Conservation (phyloP, 2,329 filamentous ascomycete genomes). For the Aspergillus caelatus region DNA sequence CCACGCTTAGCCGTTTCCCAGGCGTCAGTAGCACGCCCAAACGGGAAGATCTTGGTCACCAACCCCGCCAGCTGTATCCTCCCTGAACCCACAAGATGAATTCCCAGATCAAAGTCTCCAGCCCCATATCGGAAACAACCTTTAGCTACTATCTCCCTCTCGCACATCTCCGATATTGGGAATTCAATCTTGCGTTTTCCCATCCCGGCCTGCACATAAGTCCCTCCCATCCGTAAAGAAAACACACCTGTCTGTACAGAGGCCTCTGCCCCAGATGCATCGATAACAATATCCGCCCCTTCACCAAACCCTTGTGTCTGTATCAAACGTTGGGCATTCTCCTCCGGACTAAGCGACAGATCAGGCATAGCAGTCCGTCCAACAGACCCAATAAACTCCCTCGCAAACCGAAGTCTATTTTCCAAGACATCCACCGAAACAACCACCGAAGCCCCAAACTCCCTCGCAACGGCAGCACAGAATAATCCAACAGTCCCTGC, state of each 20-base stretch:
- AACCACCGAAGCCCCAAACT: constrained; percentile 62
- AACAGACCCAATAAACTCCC: constrained; percentile 15
- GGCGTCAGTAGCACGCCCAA: background rate
- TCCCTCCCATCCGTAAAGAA: constrained; percentile 33
- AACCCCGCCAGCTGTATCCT: constrained; percentile 27
- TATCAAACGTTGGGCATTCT: constrained; percentile 34
- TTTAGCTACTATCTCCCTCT: constrained; percentile 40
- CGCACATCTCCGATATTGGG: constrained; percentile 38
- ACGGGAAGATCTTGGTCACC: background rate
- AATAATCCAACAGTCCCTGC: constrained; percentile 66
- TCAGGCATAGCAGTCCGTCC: constrained; percentile 17
- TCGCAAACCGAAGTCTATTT: constrained; percentile 61
- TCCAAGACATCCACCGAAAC: constrained; percentile 64
- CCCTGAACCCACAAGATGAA: constrained; percentile 38
- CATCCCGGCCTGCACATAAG: constrained; percentile 41
- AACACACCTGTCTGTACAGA: constrained; percentile 51
- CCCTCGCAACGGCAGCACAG: constrained; percentile 64
- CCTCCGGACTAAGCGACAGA: constrained; percentile 14
- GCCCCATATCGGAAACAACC: constrained; percentile 37
- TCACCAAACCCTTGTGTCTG: constrained; percentile 41
- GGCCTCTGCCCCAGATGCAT: constrained; percentile 47
- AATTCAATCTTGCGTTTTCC: constrained; percentile 41
- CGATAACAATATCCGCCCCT: constrained; percentile 45
- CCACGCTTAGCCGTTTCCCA: background rate
- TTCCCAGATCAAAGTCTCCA: constrained; percentile 39